These are phyloP conservation scores for Cyclostephanos tholiformis DNA, from an alignment of 108 stramenopile species.

Conservation along the genomic window DNA sequence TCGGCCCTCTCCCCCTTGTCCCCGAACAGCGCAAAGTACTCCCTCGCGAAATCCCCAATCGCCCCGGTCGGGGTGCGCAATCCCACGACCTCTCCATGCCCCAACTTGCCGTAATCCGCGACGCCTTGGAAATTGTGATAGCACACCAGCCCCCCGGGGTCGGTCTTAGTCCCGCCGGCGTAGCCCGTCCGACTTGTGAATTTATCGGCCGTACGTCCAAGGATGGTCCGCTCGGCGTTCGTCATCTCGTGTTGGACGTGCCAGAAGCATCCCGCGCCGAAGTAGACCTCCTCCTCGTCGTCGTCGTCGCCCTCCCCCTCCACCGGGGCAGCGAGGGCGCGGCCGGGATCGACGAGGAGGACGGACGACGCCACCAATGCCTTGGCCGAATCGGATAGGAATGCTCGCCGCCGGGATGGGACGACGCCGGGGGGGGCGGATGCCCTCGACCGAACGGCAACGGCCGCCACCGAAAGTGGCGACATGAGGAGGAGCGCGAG, in stretches of 20 bases:
- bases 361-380: not conserved
- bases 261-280: constrained; percentile 55
- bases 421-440: not conserved
- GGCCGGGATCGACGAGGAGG: not conserved
- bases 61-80: constrained; percentile 68
- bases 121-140: constrained; percentile 84
- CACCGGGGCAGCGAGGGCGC: too few species aligned
- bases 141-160: constrained; percentile 68
- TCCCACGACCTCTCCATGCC: constrained; percentile 89
- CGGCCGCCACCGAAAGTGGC: too few species aligned
- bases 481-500: too few species aligned
- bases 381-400: not conserved
- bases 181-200: constrained; percentile 51
- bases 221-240: constrained; percentile 38
- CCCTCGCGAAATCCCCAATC: constrained; percentile 74
- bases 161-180: constrained; percentile 47
- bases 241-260: constrained; percentile 51
- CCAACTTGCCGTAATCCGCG: constrained; percentile 87
- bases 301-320: not conserved
- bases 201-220: constrained; percentile 33
- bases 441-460: too few species aligned
- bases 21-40: constrained; percentile 81
- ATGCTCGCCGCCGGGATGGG: too few species aligned
- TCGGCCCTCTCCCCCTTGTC: constrained; percentile 74
- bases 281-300: constrained; percentile 29